Percentiles rank a stretch among this genome's conserved stretches.
These are phyloP conservation scores for Lentinula lateritia DNA, from an alignment of 768 basidiomycete species.

Conservation along the genomic window DNA sequence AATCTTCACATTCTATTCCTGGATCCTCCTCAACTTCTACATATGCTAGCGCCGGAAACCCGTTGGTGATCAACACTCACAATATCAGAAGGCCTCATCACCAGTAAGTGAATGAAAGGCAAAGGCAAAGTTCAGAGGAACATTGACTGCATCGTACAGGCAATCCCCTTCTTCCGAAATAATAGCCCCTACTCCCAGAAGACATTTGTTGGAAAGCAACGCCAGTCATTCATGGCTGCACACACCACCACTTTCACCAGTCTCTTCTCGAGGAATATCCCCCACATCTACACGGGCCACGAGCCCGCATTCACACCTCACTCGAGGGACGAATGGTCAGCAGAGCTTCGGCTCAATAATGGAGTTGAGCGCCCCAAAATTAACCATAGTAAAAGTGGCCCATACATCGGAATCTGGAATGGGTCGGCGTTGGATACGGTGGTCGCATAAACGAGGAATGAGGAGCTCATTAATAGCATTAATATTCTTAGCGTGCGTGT, in stretches of 20 bases:
- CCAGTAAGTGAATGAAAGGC: background rate
- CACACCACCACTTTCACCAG: constrained; percentile 37
- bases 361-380: constrained; percentile 22
- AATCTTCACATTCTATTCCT: background rate
- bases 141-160: background rate
- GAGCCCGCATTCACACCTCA: constrained; percentile 14
- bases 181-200: constrained; percentile 59
- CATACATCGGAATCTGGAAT: constrained; percentile 29
- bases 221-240: constrained; percentile 61
- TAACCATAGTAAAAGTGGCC: constrained; percentile 4
- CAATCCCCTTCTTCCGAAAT: constrained; percentile 31
- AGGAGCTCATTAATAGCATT: constrained; percentile 55
- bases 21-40: constrained; percentile 1
- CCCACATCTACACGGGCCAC: constrained; percentile 30
- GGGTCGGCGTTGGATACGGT: constrained; percentile 63
- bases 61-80: background rate
- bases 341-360: constrained; percentile 40
- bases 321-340: constrained; percentile 12
- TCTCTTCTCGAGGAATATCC: constrained; percentile 42
- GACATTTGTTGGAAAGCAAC: constrained; percentile 56
- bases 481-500: constrained; percentile 44
- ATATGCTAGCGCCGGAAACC: background rate
- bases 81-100: background rate
- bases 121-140: background rate
- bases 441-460: constrained; percentile 71